Conservation (phyloP, 441 rosid genomes). For the Lepidium campestre region DNA sequence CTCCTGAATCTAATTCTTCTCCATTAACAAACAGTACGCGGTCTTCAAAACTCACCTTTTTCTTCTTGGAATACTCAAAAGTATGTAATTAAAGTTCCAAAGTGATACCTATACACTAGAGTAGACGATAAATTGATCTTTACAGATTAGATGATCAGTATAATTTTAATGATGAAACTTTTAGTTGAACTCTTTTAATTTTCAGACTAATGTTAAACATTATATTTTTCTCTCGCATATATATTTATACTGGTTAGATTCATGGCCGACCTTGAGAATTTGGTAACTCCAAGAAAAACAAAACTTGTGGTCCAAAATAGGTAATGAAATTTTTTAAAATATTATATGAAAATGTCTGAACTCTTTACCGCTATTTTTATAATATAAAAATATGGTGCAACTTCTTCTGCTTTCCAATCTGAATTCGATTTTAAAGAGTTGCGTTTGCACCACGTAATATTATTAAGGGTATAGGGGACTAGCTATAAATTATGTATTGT, state of each 20-base stretch:
- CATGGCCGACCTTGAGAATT: background rate
- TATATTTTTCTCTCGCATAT: background rate
- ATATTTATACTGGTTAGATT: background rate
- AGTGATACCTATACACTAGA: background rate
- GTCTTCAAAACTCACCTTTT: constrained; percentile 2
- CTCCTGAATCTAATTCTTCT: constrained; percentile 31
- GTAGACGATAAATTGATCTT: background rate
- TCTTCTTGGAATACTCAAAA: constrained; percentile 6
- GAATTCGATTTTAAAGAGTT: too few relatives aligned
- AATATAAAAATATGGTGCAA: background rate
- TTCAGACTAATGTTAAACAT: background rate
- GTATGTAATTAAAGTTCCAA: background rate
- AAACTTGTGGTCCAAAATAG: background rate
- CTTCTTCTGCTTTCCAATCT: too few relatives aligned
- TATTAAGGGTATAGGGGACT: too few relatives aligned
- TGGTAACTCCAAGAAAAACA: background rate
- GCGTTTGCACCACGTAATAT: too few relatives aligned
- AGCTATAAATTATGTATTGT: too few relatives aligned
- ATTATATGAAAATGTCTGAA: background rate
- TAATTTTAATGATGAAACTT: background rate
- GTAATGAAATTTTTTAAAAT: background rate
- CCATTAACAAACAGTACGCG: background rate
- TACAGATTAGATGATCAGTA: background rate
- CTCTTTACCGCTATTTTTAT: background rate
- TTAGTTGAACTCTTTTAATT: background rate